These are phyloP conservation scores for Clohesyomyces aquaticus DNA, from an alignment of 495 filamentous ascomycete genomes.

Conservation along the genomic window DNA sequence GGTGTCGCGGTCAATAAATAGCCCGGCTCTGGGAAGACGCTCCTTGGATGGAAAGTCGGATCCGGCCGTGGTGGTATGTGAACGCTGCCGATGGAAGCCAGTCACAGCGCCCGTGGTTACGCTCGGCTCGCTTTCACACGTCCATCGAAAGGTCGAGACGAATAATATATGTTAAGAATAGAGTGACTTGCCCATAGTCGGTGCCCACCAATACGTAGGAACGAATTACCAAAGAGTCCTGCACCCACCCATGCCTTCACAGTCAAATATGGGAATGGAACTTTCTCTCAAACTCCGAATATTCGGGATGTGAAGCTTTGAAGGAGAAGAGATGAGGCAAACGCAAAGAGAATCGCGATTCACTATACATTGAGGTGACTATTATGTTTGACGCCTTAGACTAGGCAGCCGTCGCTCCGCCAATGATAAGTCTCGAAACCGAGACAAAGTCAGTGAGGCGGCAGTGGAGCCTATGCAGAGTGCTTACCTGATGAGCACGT, in stretches of 20 bases:
- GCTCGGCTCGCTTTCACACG: too few species aligned
- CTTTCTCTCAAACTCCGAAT: too few species aligned
- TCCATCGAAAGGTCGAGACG: too few species aligned
- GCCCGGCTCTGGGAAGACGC: neutral
- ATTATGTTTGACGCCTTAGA: neutral
- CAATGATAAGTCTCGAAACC: neutral
- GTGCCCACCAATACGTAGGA: too few species aligned
- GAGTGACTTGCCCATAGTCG: too few species aligned
- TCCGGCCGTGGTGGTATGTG: neutral
- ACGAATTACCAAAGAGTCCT: too few species aligned
- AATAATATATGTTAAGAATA: too few species aligned
- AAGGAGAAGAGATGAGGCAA: neutral
- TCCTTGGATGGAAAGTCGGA: neutral
- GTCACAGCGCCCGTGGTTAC: neutral
- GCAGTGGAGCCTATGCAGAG: too few species aligned
- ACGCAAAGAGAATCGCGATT: neutral
- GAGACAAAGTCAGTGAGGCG: neutral
- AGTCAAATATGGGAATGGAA: too few species aligned
- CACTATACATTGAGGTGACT: neutral
- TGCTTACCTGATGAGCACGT: neutral
- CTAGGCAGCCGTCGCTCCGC: conserved; percentile 6
- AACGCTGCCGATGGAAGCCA: neutral
- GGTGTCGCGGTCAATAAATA: neutral
- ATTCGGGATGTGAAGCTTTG: too few species aligned
- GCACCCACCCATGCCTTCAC: too few species aligned